phyloP scores from a whole-genome alignment of 75 land plant species.

The Pseudotsuga menziesii region DNA sequence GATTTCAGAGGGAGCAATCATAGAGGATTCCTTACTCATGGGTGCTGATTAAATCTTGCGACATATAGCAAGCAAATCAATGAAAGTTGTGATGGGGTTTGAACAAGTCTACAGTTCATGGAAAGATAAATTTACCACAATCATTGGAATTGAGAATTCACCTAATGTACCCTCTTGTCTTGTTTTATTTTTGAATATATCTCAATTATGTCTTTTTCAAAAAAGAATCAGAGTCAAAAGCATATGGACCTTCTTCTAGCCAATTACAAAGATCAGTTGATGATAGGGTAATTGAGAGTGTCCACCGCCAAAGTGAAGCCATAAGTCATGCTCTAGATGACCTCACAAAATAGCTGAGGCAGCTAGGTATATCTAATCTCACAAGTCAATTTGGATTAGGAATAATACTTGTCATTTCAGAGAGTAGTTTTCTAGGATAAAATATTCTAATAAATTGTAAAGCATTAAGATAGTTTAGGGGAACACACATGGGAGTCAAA shows the following conservation, averaged over 20 bases:
- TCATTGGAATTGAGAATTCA: background rate
- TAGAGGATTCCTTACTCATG: conserved; percentile 87
- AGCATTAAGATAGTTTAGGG: no score
- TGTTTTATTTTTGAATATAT: conserved; percentile 6
- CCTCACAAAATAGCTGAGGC: no score
- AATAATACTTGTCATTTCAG: no score
- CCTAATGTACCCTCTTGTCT: background rate
- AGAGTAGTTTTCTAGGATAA: no score
- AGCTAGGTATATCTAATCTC: no score
- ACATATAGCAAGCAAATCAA: background rate
- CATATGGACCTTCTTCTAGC: background rate
- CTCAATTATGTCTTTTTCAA: background rate
- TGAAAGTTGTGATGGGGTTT: background rate
- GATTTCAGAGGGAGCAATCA: conserved; percentile 80
- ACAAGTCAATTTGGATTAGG: no score
- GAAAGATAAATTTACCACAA: background rate
- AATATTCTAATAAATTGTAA: no score
- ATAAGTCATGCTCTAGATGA: no score
- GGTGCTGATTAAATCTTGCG: conserved; percentile 66
- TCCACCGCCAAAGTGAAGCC: no score
- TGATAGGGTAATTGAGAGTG: no score
- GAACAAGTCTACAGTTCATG: background rate
- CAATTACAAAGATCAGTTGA: background rate
- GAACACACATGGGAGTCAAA: no score
- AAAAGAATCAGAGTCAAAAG: background rate